Evolutionary conservation across 1,139 yeast species (phyloP).

Genomic region (Candida sanyaensis): DNA sequence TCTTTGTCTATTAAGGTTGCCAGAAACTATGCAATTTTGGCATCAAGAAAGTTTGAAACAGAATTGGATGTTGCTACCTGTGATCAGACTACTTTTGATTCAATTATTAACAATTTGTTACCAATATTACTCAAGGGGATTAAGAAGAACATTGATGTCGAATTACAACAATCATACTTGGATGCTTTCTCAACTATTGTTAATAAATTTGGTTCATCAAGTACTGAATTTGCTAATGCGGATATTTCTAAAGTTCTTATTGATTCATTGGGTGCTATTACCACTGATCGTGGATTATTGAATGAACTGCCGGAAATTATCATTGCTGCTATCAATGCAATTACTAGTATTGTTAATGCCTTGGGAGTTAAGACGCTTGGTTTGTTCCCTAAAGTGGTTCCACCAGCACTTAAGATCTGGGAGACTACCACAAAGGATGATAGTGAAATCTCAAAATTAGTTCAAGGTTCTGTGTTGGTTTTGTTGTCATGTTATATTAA

Average conservation of each 20-base stretch:
- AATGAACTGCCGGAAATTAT: conserved; percentile 60
- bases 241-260: conserved; percentile 51
- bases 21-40: conserved; percentile 57
- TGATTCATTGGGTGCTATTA: conserved; percentile 51
- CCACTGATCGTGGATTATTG: conserved; percentile 55
- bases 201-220: conserved; percentile 56
- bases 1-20: conserved; percentile 40
- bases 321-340: conserved; percentile 72
- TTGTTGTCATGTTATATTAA: conserved; percentile 75
- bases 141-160: conserved; percentile 38
- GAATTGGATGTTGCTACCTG: conserved; percentile 47
- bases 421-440: conserved; percentile 27
- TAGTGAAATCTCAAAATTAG: conserved; percentile 31
- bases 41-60: conserved; percentile 68
- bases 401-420: conserved; percentile 69
- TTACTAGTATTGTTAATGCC: conserved; percentile 67
- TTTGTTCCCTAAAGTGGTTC: conserved; percentile 79
- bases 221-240: conserved; percentile 24
- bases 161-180: conserved; percentile 66
- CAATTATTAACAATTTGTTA: conserved; percentile 46
- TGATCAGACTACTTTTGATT: conserved; percentile 42
- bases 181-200: conserved; percentile 68
- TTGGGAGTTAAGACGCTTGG: conserved; percentile 89
- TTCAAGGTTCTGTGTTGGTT: conserved; percentile 69
- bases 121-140: conserved; percentile 52